A percentile compares a stretch with the other conserved stretches of the same genome.
phyloP scores from a whole-genome alignment of 371 early-diverging fungal species.

The Mucor ambiguus region DNA sequence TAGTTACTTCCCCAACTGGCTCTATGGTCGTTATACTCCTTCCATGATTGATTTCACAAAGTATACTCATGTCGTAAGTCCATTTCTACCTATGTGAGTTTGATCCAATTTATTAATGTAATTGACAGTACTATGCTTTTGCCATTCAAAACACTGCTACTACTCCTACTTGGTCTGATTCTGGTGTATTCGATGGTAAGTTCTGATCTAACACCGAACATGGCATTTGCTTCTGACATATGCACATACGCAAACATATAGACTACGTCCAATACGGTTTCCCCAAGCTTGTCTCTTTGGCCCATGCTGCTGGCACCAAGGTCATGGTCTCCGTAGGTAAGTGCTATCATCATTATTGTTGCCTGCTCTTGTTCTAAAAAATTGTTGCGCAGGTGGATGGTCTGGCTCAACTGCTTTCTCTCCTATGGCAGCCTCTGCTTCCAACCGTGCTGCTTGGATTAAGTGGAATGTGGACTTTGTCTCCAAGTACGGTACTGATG shows the following conservation, averaged over 20 bases:
- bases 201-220: background rate
- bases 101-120: background rate
- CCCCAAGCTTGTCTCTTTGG: conserved; percentile 38
- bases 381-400: conserved; percentile 67
- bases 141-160: conserved; percentile 42
- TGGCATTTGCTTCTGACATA: background rate
- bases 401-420: conserved; percentile 52
- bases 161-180: conserved; percentile 32
- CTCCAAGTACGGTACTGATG: conserved; percentile 56
- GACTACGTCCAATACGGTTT: conserved; percentile 27
- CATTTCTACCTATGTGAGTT: conserved; percentile 34
- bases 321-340: conserved; percentile 51
- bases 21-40: conserved; percentile 23
- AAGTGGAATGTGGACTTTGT: conserved; percentile 51
- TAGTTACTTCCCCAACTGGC: conserved; percentile 48
- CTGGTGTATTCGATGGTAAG: conserved; percentile 31
- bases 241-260: background rate
- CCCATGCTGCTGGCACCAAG: conserved; percentile 57
- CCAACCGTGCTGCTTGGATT: conserved; percentile 53
- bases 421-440: conserved; percentile 48
- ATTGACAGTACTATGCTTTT: conserved; percentile 44
- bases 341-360: too few relatives aligned
- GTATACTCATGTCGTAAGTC: conserved; percentile 51
- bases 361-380: too few relatives aligned
- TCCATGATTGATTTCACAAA: conserved; percentile 50